These are phyloP conservation scores for Boletus sp. DNA, from an alignment of 1,284 basidiomycete genomes.

Conservation along the genomic window DNA sequence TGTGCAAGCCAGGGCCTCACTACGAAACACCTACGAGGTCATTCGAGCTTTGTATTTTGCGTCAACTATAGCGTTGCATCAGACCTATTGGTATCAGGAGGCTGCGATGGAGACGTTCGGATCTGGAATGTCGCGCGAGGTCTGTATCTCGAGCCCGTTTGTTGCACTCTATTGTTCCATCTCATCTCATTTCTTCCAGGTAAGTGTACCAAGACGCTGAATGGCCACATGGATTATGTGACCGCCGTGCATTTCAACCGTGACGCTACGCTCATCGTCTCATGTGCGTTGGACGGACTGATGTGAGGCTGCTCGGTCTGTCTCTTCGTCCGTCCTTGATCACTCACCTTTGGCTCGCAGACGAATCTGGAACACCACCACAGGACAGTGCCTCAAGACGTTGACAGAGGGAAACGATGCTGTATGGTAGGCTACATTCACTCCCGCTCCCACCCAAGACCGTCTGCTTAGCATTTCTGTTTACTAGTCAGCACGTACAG, in stretches of 20 bases:
- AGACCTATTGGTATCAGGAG: slow-evolving; percentile 89
- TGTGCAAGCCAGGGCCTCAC: slow-evolving; percentile 58
- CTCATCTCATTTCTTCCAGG: slow-evolving; percentile 46
- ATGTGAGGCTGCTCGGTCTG: slow-evolving; percentile 76
- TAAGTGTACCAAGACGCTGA: slow-evolving; percentile 79
- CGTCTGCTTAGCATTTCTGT: background rate
- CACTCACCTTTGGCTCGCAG: slow-evolving; percentile 45
- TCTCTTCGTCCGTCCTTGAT: background rate
- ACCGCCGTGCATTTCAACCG: slow-evolving; percentile 93
- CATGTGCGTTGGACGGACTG: slow-evolving; percentile 89
- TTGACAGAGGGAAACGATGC: slow-evolving; percentile 90
- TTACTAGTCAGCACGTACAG: slow-evolving; percentile 75
- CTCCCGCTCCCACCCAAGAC: background rate
- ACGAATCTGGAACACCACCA: slow-evolving; percentile 93
- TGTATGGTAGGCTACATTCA: slow-evolving; percentile 69
- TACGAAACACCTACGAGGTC: slow-evolving; percentile 72
- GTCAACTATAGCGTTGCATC: slow-evolving; percentile 89
- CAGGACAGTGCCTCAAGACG: slow-evolving; percentile 96
- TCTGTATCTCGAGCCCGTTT: slow-evolving; percentile 31
- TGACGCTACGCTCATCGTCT: slow-evolving; percentile 91
- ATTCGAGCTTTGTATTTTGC: slow-evolving; percentile 90
- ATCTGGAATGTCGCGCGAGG: slow-evolving; percentile 91
- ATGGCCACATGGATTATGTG: slow-evolving; percentile 95
- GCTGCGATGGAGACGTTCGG: slow-evolving; percentile 90
- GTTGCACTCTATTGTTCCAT: background rate